Base-by-base conservation (phyloP, 2,329 filamentous ascomycete genomes). In the Berkeleyomyces rouxiae region DNA sequence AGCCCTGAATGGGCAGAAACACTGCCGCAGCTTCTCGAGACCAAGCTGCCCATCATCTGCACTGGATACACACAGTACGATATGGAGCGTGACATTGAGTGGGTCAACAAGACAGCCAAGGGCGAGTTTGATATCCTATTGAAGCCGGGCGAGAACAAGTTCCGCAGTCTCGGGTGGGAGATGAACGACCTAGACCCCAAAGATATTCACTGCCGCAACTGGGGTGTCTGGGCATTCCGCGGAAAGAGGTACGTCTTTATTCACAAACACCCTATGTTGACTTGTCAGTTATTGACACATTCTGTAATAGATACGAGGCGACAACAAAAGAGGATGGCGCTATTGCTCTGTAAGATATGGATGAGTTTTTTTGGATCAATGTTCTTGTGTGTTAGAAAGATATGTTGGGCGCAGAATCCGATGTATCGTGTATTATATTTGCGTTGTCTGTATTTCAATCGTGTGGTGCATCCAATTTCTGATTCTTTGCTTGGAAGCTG, bases 21-120 rank as follows among this genome's bases (percentile, higher is more conserved):
- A 0, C 75, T 99, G 6, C 93, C 93, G 1, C 79, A 90, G 69
- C 80, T 99, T 37, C 78, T 99, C 23, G 91, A 96, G 76, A 99
- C 95, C 2, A 99, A 99, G 75, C 85, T 93, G 1, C 93, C 93
- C 0, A 88, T 99, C 67, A 83, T 99, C 67, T 90, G 87, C 68
- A 99, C 93, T 0, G 95, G 95, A 1, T 99, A 99, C 73, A 97
- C 93, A 0, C 89, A 95, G 70, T 89, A 84, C 74, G 93, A 99
- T 71, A 90, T 97, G 86, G 82, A 95, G 72, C 81, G 93, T 65
- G 93, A 99, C 73, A 86, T 95, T 58, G 83, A 89, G 44, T 96
- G 90, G 86, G 88, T 99, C 37, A 80, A 86, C 71, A 85, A 92
- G 70, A 90, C 89, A 66, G 90, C 88, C 59, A 82, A 82, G 2